Evolutionary conservation across 2,329 filamentous ascomycete genomes (phyloP).

Genomic region (Clarireedia monteithiana): DNA sequence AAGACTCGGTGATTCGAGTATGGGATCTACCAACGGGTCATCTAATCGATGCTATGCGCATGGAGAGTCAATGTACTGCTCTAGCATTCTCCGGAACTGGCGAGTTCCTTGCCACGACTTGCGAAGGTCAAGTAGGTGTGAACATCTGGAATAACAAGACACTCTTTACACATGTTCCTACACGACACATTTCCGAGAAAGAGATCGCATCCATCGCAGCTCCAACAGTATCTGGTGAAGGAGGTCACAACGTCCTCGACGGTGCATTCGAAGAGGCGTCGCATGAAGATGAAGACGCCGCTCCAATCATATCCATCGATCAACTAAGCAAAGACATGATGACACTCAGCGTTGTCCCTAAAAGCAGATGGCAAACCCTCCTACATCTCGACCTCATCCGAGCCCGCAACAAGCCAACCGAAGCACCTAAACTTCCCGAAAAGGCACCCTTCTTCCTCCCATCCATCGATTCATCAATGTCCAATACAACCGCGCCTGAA

Average conservation of each 20-base stretch:
- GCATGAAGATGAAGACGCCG: conserved; percentile 43
- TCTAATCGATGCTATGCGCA: conserved; percentile 82
- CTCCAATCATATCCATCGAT: conserved; percentile 53
- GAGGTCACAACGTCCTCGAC: conserved; percentile 66
- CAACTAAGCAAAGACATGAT: conserved; percentile 78
- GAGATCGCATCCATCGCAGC: conserved; percentile 58
- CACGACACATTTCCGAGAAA: conserved; percentile 72
- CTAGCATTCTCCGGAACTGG: conserved; percentile 84
- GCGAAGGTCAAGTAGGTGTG: conserved; percentile 77
- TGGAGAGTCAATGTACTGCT: conserved; percentile 71
- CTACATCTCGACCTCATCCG: conserved; percentile 85
- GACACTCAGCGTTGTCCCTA: conserved; percentile 83
- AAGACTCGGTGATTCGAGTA: conserved; percentile 71
- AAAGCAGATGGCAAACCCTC: conserved; percentile 88
- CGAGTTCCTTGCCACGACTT: conserved; percentile 87
- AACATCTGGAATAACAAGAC: conserved; percentile 93
- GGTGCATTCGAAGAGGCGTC: conserved; percentile 60
- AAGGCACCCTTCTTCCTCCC: conserved; percentile 95
- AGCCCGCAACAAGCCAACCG: conserved; percentile 87
- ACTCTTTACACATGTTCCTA: conserved; percentile 82
- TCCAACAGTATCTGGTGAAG: conserved; percentile 77
- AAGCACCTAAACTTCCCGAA: conserved; percentile 84
- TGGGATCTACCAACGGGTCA: conserved; percentile 97
- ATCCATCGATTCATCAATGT: conserved; percentile 41
- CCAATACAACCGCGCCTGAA: conserved; percentile 15